phyloP scores from a whole-genome alignment of 2,329 filamentous ascomycete genomes.

The Coniochaeta prunicola region DNA sequence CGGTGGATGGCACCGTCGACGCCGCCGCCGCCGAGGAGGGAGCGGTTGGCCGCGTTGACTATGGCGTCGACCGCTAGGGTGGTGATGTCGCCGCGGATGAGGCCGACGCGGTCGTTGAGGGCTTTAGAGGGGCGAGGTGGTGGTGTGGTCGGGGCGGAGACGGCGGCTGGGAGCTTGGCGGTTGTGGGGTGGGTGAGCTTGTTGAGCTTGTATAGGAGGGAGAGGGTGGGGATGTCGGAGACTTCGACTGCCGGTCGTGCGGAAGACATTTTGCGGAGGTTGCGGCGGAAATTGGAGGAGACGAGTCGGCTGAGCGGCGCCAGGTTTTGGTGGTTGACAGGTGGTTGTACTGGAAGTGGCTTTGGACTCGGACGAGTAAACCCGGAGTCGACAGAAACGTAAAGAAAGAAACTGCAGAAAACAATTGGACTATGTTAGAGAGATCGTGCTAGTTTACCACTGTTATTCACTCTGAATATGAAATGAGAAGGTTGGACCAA shows the following conservation, averaged over 20 bases:
- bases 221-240: slow-evolving; percentile 54
- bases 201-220: slow-evolving; percentile 56
- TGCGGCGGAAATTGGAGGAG: neutral
- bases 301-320: neutral
- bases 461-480: too few species aligned
- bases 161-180: slow-evolving; percentile 9
- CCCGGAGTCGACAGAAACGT: neutral
- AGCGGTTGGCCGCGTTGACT: slow-evolving; percentile 84
- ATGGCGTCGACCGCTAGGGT: slow-evolving; percentile 71
- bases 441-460: too few species aligned
- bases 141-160: slow-evolving; percentile 14
- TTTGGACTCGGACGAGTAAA: neutral
- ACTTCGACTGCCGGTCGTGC: neutral
- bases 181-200: slow-evolving; percentile 29
- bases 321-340: neutral
- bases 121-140: slow-evolving; percentile 29
- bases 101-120: slow-evolving; percentile 63
- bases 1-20: slow-evolving; percentile 84
- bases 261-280: neutral
- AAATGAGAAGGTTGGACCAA: too few species aligned
- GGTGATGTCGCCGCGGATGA: slow-evolving; percentile 76
- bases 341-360: neutral
- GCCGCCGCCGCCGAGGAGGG: slow-evolving; percentile 79
- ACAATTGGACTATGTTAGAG: too few species aligned
- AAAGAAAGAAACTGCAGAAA: neutral